Conservation (phyloP, 768 basidiomycete species). For the Agrocybe praecox region DNA sequence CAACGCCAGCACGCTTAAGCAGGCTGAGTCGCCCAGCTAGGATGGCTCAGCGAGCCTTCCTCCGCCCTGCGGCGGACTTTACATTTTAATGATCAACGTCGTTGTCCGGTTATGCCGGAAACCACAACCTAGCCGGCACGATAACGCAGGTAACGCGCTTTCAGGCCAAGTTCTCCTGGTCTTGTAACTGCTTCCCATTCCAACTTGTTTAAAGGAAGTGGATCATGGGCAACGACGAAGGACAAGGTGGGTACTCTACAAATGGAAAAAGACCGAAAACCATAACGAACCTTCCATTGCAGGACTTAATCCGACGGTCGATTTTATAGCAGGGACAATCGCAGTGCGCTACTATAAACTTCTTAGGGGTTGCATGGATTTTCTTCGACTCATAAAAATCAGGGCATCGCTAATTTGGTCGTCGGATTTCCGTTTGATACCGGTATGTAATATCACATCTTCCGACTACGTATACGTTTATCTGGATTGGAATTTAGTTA, state of each 20-base stretch:
- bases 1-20: too few species aligned
- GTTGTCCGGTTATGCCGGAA: too few species aligned
- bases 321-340: slow-evolving; percentile 80
- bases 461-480: neutral
- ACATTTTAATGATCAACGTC: too few species aligned
- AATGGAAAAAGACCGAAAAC: neutral
- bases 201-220: neutral
- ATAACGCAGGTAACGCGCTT: too few species aligned
- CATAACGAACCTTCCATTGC: neutral
- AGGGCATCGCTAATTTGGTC: slow-evolving; percentile 67
- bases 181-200: too few species aligned
- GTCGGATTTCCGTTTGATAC: slow-evolving; percentile 82
- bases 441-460: slow-evolving; percentile 15
- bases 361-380: neutral
- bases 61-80: too few species aligned
- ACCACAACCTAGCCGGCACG: too few species aligned
- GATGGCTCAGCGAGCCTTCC: too few species aligned
- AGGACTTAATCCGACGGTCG: slow-evolving; percentile 61
- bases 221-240: slow-evolving; percentile 10
- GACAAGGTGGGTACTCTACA: slow-evolving; percentile 5
- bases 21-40: too few species aligned
- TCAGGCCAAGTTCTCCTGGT: too few species aligned
- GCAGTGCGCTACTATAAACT: slow-evolving; percentile 36
- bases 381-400: neutral
- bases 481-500: slow-evolving; percentile 47